A percentile compares a stretch with the other conserved stretches of the same genome.
Evolutionary conservation across 1,139 yeast species (phyloP).

Genomic region (Yamadazyma triangularis): DNA sequence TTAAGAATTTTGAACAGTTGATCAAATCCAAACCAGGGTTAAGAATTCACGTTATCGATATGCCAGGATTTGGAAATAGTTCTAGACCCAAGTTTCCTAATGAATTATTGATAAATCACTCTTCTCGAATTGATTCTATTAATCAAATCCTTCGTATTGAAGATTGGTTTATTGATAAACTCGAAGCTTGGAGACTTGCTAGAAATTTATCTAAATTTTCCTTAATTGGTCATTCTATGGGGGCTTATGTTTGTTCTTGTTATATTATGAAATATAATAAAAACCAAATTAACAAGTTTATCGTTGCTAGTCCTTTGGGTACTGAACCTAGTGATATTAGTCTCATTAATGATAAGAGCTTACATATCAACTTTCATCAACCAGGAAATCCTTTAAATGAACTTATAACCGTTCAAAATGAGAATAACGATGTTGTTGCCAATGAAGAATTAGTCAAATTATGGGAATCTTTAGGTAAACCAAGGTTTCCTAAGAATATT

Average conservation of each 20-base stretch:
- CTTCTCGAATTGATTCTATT: slow-evolving; percentile 19
- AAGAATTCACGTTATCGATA: slow-evolving; percentile 32
- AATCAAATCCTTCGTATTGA: slow-evolving; percentile 32
- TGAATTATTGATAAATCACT: slow-evolving; percentile 22
- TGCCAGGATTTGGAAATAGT: slow-evolving; percentile 46
- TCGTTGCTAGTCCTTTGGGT: slow-evolving; percentile 44
- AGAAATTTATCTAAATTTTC: slow-evolving; percentile 24
- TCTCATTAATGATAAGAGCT: slow-evolving; percentile 27
- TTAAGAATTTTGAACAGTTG: slow-evolving; percentile 34
- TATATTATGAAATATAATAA: slow-evolving; percentile 38
- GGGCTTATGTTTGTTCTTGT: slow-evolving; percentile 39
- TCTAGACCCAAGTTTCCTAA: slow-evolving; percentile 37
- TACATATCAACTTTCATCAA: slow-evolving; percentile 31
- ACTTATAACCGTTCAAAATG: slow-evolving; percentile 16
- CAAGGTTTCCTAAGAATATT: slow-evolving; percentile 35
- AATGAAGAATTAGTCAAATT: slow-evolving; percentile 19
- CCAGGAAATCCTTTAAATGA: slow-evolving; percentile 25
- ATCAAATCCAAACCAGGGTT: slow-evolving; percentile 30
- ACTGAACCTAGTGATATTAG: slow-evolving; percentile 38
- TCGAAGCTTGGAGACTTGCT: slow-evolving; percentile 34
- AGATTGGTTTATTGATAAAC: slow-evolving; percentile 40
- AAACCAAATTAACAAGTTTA: slow-evolving; percentile 23
- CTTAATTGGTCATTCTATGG: slow-evolving; percentile 42
- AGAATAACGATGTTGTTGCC: slow-evolving; percentile 11
- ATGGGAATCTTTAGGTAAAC: slow-evolving; percentile 36